Conservation (phyloP, 2,329 filamentous ascomycete genomes). For the Aspergillus ruber region DNA sequence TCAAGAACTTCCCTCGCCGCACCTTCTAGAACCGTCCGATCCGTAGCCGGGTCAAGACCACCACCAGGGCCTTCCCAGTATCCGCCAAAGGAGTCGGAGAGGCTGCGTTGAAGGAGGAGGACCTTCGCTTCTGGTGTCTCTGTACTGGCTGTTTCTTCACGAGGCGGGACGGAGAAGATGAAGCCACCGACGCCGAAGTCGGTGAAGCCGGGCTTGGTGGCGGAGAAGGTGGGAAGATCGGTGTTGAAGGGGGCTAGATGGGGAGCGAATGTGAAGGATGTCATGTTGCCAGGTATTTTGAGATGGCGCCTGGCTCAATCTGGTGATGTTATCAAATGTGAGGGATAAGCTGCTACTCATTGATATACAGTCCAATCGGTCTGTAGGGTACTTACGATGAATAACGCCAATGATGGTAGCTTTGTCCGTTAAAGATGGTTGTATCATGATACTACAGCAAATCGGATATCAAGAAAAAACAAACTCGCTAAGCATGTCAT, state of each 20-base stretch:
- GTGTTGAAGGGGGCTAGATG: slow-evolving; percentile 25
- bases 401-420: too few relatives aligned
- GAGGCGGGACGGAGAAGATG: slow-evolving; percentile 19
- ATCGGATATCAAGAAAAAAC: too few relatives aligned
- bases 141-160: not conserved
- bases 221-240: slow-evolving; percentile 20
- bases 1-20: slow-evolving; percentile 47
- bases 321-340: too few relatives aligned
- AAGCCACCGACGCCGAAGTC: slow-evolving; percentile 23
- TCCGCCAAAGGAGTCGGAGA: slow-evolving; percentile 32
- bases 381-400: too few relatives aligned
- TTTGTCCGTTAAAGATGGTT: too few relatives aligned
- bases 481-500: too few relatives aligned
- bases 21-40: slow-evolving; percentile 44
- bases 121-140: slow-evolving; percentile 20
- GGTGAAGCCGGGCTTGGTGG: slow-evolving; percentile 21
- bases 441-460: too few relatives aligned
- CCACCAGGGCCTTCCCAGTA: slow-evolving; percentile 47
- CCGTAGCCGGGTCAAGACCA: slow-evolving; percentile 41
- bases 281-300: not conserved
- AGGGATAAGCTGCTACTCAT: too few relatives aligned
- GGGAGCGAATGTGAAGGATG: slow-evolving; percentile 17
- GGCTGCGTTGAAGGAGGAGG: slow-evolving; percentile 41
- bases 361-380: too few relatives aligned
- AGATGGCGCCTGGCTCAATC: not conserved